Evolutionary conservation across 108 stramenopile species (phyloP), one percentile per base, ranked within the genome.

Genomic region (Nitzschia sp.): DNA sequence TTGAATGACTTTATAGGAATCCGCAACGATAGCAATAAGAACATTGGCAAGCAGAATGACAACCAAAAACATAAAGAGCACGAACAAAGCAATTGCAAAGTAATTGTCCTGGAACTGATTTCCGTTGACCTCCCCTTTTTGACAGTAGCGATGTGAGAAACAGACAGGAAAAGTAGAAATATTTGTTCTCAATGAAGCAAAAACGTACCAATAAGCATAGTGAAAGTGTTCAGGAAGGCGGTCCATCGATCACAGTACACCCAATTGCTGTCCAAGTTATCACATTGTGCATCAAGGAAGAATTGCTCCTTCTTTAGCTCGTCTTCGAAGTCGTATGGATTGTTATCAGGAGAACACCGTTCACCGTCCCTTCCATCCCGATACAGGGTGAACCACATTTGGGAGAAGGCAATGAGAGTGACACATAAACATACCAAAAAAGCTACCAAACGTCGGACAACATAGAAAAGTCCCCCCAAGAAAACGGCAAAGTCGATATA

Each of bases 1-100:
- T 41, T 83, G 82, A 58, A 90, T 85, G 0, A 90, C 86, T 42
- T 78, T 80, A 70, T 90, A 86, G 52, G 75, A 77, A 69, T 86
- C 85, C 54, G 80, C 77, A 37, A 86, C 72, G 46, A 86, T 83
- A 38, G 86, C 86, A 82, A 83, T 82, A 60, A 71, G 57, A 19
- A 80, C 79, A 51, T 90, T 85, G 42, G 84, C 75, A 21, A 90
- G 70, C 5, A 90, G 53, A 44, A 86, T 85, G 38, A 85, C 84
- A 20, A 85, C 83, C 57, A 83, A 56, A 57, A 85, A 85, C 76
- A 83, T 83, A 61, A 90, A 86, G 8, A 83, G 50, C 21, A 76
- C 62, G 55, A 82, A 86, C 12, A 86, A 39, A 51, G 69, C 72
- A 10, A 75, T 48, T 0, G 68, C 63, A 3, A 74, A 59, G 72